phyloP scores from a whole-genome alignment of 2,329 filamentous ascomycete species.

The Cadophora sp. region DNA sequence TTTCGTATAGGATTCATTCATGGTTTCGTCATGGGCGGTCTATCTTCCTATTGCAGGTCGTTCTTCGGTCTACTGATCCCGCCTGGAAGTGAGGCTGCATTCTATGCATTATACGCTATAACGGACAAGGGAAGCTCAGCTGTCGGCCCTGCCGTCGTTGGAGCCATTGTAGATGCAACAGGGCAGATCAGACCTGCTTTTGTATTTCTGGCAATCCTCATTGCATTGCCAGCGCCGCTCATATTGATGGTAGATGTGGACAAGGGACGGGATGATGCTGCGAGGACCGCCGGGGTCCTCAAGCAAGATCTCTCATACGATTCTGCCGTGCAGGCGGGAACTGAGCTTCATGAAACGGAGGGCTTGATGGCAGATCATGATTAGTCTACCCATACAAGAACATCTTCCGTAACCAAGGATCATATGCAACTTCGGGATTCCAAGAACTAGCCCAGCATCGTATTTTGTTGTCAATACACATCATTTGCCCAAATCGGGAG shows the following conservation, averaged over 20 bases:
- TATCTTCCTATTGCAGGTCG: slow-evolving; percentile 89
- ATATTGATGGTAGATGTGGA: slow-evolving; percentile 87
- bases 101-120: slow-evolving; percentile 94
- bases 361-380: slow-evolving; percentile 36
- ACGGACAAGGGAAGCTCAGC: slow-evolving; percentile 96
- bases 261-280: slow-evolving; percentile 72
- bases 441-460: neutral
- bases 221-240: slow-evolving; percentile 81
- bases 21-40: slow-evolving; percentile 90
- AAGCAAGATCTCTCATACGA: slow-evolving; percentile 16
- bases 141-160: slow-evolving; percentile 92
- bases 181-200: slow-evolving; percentile 86
- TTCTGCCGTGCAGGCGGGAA: slow-evolving; percentile 12
- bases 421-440: neutral
- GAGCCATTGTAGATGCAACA: slow-evolving; percentile 83
- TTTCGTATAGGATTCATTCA: slow-evolving; percentile 64
- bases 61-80: slow-evolving; percentile 93
- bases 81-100: slow-evolving; percentile 90
- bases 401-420: neutral
- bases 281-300: slow-evolving; percentile 58
- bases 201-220: slow-evolving; percentile 83
- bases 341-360: slow-evolving; percentile 27
- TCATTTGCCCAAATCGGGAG: neutral
- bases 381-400: slow-evolving; percentile 13
- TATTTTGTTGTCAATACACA: neutral